Evolutionary conservation across 192 early-diverging fungal genomes (phyloP).

Genomic region (Coemansia sp.): DNA sequence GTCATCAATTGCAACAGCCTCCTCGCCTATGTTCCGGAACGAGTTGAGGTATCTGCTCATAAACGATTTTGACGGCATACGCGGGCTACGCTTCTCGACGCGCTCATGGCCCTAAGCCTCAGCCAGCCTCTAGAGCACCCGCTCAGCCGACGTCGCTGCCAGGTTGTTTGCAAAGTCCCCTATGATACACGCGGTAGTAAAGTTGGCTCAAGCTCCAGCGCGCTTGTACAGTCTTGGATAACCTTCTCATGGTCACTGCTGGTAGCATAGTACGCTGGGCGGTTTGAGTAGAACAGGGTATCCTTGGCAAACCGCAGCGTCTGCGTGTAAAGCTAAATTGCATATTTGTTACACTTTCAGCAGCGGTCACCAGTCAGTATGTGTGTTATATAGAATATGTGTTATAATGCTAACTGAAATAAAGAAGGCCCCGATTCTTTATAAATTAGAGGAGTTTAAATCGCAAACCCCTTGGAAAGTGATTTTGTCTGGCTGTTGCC

Average conservation of each 20-base stretch:
- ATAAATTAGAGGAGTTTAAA: too few relatives aligned
- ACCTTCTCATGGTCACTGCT: constrained; percentile 70
- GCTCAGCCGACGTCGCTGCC: constrained; percentile 79
- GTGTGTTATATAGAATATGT: too few relatives aligned
- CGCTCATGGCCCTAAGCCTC: constrained; percentile 72
- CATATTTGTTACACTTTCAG: constrained; percentile 57
- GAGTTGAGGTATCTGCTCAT: constrained; percentile 93
- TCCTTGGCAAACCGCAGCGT: constrained; percentile 80
- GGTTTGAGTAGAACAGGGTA: constrained; percentile 91
- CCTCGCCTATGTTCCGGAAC: constrained; percentile 61
- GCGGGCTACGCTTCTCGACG: constrained; percentile 59
- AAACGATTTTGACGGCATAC: constrained; percentile 89
- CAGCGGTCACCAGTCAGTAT: too few relatives aligned
- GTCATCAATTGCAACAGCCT: constrained; percentile 25
- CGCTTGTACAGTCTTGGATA: constrained; percentile 82
- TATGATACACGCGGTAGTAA: constrained; percentile 88
- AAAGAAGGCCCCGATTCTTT: too few relatives aligned
- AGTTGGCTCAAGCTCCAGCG: constrained; percentile 86
- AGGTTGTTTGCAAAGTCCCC: constrained; percentile 90
- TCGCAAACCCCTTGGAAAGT: too few relatives aligned
- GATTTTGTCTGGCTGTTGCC: too few relatives aligned
- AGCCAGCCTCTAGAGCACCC: constrained; percentile 81
- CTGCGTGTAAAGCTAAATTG: constrained; percentile 82
- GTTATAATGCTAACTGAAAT: too few relatives aligned
- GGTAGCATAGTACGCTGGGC: constrained; percentile 89